Evolutionary conservation across 2,329 filamentous ascomycete species (phyloP).

Genomic region (Botryotinia globosa): DNA sequence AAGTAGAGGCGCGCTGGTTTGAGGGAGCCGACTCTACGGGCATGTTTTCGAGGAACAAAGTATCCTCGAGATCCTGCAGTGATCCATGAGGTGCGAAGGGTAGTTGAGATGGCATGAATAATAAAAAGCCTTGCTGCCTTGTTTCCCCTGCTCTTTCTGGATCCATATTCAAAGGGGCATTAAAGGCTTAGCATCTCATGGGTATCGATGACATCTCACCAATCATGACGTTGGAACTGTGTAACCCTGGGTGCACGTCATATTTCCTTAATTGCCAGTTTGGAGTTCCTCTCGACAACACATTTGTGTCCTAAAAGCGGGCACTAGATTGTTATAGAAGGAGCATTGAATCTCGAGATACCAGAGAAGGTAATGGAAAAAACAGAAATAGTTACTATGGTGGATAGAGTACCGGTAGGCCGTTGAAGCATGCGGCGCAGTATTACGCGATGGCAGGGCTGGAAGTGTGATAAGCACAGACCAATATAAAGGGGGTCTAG

Average conservation of each 20-base stretch:
- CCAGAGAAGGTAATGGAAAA: no score
- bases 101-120: background rate
- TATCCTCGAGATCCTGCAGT: background rate
- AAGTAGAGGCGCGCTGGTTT: background rate
- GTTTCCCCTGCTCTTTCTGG: background rate
- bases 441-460: background rate
- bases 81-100: background rate
- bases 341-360: background rate
- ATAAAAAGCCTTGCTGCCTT: background rate
- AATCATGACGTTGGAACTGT: background rate
- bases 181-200: background rate
- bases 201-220: background rate
- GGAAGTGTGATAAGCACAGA: background rate
- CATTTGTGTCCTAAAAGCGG: background rate
- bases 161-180: background rate
- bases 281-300: background rate
- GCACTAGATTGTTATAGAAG: background rate
- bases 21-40: background rate
- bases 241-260: background rate
- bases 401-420: background rate
- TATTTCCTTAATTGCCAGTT: background rate
- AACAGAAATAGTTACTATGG: background rate
- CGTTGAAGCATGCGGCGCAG: background rate
- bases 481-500: background rate
- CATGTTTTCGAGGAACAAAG: background rate